A percentile compares a stretch with the other conserved stretches of the same genome.
Evolutionary conservation across 108 stramenopile genomes (phyloP).

Genomic region (Chaetoceros tenuissimus): DNA sequence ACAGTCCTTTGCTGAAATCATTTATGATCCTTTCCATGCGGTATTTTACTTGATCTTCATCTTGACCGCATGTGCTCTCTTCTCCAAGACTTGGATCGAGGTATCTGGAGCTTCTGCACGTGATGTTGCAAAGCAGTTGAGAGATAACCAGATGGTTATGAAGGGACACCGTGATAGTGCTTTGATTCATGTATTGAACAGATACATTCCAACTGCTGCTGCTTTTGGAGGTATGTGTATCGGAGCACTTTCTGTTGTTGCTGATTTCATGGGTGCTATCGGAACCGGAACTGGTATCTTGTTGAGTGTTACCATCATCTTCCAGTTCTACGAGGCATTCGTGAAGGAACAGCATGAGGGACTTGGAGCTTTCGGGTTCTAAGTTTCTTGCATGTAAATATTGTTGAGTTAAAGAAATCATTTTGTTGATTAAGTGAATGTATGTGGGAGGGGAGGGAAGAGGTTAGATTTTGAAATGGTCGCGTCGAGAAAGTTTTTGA

Average conservation of each 20-base stretch:
- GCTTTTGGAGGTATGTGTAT: slow-evolving; percentile 99
- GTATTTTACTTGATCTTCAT: slow-evolving; percentile 98
- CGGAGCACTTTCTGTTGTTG: slow-evolving; percentile 94
- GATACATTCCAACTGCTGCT: slow-evolving; percentile 98
- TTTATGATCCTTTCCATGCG: slow-evolving; percentile 98
- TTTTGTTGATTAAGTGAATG: not conserved
- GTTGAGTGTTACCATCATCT: slow-evolving; percentile 98
- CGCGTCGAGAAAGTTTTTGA: slow-evolving; percentile 29
- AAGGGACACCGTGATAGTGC: slow-evolving; percentile 97
- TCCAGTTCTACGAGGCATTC: slow-evolving; percentile 94
- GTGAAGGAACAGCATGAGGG: slow-evolving; percentile 77
- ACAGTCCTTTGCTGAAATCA: slow-evolving; percentile 80
- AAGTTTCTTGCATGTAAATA: slow-evolving; percentile 12
- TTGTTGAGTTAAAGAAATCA: not conserved
- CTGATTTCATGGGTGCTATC: slow-evolving; percentile 98
- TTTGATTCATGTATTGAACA: slow-evolving; percentile 93
- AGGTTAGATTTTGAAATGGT: slow-evolving; percentile 32
- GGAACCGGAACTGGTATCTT: slow-evolving; percentile 98
- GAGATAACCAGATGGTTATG: slow-evolving; percentile 98
- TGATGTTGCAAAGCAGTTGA: slow-evolving; percentile 98
- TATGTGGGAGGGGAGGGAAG: not conserved
- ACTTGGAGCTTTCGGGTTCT: slow-evolving; percentile 57
- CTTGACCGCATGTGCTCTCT: slow-evolving; percentile 94
- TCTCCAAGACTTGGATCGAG: slow-evolving; percentile 99
- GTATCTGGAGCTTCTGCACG: slow-evolving; percentile 93